Base-by-base conservation (phyloP, 2,329 filamentous ascomycete genomes). In the Pseudogymnoascus sp. region DNA sequence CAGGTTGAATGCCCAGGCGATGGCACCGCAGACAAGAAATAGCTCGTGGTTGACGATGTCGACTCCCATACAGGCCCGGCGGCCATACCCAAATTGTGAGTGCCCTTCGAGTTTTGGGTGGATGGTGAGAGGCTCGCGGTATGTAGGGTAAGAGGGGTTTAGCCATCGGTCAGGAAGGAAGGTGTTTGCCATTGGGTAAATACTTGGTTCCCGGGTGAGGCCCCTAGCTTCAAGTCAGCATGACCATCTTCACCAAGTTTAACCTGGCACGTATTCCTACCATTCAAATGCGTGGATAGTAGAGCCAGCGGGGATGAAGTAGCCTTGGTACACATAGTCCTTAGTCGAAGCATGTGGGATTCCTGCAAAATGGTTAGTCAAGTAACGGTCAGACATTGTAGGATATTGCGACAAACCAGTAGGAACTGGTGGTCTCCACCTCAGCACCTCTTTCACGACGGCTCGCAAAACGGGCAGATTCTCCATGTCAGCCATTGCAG, bases 81-180 rank as follows among this genome's bases (percentile, higher is more conserved):
- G 82, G 35, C 85, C 85, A 77, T 80, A 87, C 28, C 85, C 85
- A 69, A 88, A 88, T 0, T 82, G 85, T 66, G 85, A 82, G 80
- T 87, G 84, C 38, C 80, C 80, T 67, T 84, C 83, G 70, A 88
- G 80, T 72, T 82, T 85, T 14, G 86, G 85, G 69, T 82, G 87
- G 63, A 80, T 79, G 1, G 80, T 80, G n/a, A 88, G 78, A 0
- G 85, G 85, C 69, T 83, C 84, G 69, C 86, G 82, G 74, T 82
- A 88, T 0, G 85, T 86, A 0, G 85, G 85, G 79, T 81, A 88
- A 18, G 75, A 76, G n/a, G 81, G 73, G 67, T 86, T 81, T 10
- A 89, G 78, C 77, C 83, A 89, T 40, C 85, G 80, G 67, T 86
- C 84, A 0, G 86, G 85, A 28, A 78, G 80, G 74, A 80, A 88